A percentile compares a stretch with the other conserved stretches of the same genome.
Conservation (phyloP, 768 basidiomycete genomes). For the Leccinum truebloodii region DNA sequence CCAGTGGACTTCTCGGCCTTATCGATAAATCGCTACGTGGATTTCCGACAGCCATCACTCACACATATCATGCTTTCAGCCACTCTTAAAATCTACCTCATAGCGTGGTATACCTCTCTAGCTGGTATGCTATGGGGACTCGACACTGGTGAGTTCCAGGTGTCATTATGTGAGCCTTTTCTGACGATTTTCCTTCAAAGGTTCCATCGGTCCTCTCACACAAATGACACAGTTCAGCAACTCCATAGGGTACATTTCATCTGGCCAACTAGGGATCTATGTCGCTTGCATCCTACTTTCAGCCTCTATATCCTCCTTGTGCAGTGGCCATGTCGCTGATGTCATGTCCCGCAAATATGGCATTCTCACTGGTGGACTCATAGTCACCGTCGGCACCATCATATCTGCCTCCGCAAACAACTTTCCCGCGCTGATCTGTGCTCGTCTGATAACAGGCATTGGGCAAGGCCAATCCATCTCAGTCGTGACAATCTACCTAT, state of each 20-base stretch:
- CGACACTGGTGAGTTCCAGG: slow-evolving; percentile 27
- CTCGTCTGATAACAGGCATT: slow-evolving; percentile 45
- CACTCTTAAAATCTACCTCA: slow-evolving; percentile 25
- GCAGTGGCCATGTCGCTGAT: slow-evolving; percentile 47
- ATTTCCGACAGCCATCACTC: neutral
- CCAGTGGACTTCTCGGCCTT: neutral
- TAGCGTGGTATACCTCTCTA: slow-evolving; percentile 28
- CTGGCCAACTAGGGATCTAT: slow-evolving; percentile 43
- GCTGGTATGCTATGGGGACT: slow-evolving; percentile 34
- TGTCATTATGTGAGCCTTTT: neutral
- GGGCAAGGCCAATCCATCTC: slow-evolving; percentile 50
- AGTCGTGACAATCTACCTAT: slow-evolving; percentile 40
- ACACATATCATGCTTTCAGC: slow-evolving; percentile 13
- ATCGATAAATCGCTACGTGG: neutral
- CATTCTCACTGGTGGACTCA: slow-evolving; percentile 42
- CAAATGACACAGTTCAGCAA: slow-evolving; percentile 46
- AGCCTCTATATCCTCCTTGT: slow-evolving; percentile 40
- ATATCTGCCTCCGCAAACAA: slow-evolving; percentile 39
- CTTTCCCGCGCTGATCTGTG: slow-evolving; percentile 43
- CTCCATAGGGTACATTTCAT: slow-evolving; percentile 38
- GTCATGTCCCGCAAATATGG: slow-evolving; percentile 47
- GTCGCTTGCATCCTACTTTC: slow-evolving; percentile 46
- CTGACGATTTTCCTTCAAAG: slow-evolving; percentile 12
- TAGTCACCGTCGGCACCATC: slow-evolving; percentile 44
- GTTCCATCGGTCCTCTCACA: slow-evolving; percentile 45